These are phyloP conservation scores for Ustulina deusta DNA, from an alignment of 2,329 filamentous ascomycete species.

Conservation along the genomic window DNA sequence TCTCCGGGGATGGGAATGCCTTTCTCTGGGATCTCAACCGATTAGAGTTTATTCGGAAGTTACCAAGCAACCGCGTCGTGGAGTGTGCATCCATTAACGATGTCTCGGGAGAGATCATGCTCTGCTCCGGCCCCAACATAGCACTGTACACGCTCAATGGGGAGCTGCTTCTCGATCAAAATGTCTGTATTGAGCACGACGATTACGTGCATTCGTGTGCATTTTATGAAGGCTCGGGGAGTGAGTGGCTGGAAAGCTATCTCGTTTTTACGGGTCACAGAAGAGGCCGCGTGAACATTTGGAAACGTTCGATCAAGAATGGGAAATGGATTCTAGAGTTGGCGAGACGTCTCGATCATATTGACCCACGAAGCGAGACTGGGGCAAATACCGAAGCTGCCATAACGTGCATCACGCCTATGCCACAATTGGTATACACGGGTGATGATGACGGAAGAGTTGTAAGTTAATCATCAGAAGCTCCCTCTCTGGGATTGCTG, in stretches of 20 bases:
- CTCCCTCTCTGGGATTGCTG: slow-evolving; percentile 3
- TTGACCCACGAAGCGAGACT: slow-evolving; percentile 74
- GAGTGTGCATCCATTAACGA: slow-evolving; percentile 91
- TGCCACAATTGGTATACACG: slow-evolving; percentile 87
- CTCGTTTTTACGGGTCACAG: slow-evolving; percentile 91
- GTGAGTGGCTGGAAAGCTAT: slow-evolving; percentile 90
- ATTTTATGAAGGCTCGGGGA: slow-evolving; percentile 91
- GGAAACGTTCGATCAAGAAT: slow-evolving; percentile 67
- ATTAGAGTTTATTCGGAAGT: slow-evolving; percentile 83
- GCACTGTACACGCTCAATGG: slow-evolving; percentile 91
- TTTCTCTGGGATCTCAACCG: slow-evolving; percentile 96
- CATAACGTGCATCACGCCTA: slow-evolving; percentile 87
- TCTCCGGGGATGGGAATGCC: slow-evolving; percentile 82
- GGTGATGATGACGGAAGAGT: slow-evolving; percentile 94
- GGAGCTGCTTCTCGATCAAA: slow-evolving; percentile 82
- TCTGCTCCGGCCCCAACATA: slow-evolving; percentile 82
- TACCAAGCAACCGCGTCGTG: slow-evolving; percentile 68
- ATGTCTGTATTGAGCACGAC: slow-evolving; percentile 76
- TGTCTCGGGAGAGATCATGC: slow-evolving; percentile 86
- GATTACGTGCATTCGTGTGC: slow-evolving; percentile 85
- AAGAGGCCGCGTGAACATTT: slow-evolving; percentile 84
- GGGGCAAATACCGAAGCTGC: slow-evolving; percentile 71
- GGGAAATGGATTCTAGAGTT: slow-evolving; percentile 82
- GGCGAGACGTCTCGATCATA: slow-evolving; percentile 84
- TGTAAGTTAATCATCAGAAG: slow-evolving; percentile 64